A percentile compares a stretch with the other conserved stretches of the same genome.
phyloP scores from a whole-genome alignment of 2,329 filamentous ascomycete species.

The Neocucurbitaria cava region DNA sequence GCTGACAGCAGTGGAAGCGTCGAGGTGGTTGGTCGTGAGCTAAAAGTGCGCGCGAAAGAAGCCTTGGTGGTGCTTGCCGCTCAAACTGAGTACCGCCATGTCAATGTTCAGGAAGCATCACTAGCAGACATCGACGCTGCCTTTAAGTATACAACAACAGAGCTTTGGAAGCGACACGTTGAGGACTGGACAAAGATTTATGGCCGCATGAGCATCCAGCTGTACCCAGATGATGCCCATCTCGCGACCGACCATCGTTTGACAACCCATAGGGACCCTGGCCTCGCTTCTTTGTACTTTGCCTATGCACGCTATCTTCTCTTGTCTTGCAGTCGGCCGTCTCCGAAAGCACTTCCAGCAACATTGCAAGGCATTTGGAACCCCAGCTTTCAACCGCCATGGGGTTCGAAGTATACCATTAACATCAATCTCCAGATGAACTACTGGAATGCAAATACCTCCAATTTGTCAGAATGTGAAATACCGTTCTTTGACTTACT shows the following conservation, averaged over 20 bases:
- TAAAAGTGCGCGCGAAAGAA: conserved; percentile 45
- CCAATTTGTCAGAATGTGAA: conserved; percentile 46
- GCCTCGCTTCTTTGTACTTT: conserved; percentile 43
- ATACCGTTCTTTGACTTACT: conserved; percentile 53
- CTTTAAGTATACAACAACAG: conserved; percentile 22
- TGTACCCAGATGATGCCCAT: conserved; percentile 1
- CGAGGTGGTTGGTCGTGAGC: conserved; percentile 20
- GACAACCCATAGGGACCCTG: conserved; percentile 12
- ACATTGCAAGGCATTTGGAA: conserved; percentile 58
- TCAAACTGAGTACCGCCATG: conserved; percentile 50
- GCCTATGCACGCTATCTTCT: conserved; percentile 52
- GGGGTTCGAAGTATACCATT: conserved; percentile 60
- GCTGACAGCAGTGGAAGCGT: conserved; percentile 6
- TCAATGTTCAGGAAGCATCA: conserved; percentile 35
- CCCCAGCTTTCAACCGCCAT: conserved; percentile 49
- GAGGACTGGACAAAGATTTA: conserved; percentile 35
- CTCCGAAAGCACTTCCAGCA: conserved; percentile 47
- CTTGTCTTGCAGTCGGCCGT: conserved; percentile 35
- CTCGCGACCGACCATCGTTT: not conserved
- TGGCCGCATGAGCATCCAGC: conserved; percentile 14
- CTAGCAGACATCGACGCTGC: conserved; percentile 23
- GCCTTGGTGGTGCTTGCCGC: conserved; percentile 50
- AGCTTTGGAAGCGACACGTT: conserved; percentile 40
- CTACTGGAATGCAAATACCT: conserved; percentile 53
- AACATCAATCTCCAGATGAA: conserved; percentile 64